Evolutionary conservation across 2,329 filamentous ascomycete species (phyloP), one percentile per base, ranked within the genome.

Genomic region (Alternaria metachromatica): DNA sequence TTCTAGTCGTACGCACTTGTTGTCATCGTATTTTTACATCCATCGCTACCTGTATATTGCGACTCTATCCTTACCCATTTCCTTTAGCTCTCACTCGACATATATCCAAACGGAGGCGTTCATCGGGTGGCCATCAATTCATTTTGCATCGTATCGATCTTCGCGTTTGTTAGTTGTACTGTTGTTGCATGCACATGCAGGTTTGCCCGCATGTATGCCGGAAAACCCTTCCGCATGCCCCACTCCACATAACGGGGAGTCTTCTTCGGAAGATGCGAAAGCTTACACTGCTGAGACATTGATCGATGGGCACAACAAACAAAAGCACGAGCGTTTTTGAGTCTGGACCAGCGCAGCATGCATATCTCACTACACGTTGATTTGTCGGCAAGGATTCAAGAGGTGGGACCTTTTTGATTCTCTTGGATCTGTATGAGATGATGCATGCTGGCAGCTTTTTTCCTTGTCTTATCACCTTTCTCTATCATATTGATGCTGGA

Each of bases 1-100:
- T 99, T 99, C 75, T 98, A 88, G 64, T 62, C 53, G 50, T 43
- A 15, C 45, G 55, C 33, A 51, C 54, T 21, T 15, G 28, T 26
- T 60, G 20, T 13, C 21, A 4, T 44, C 12, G 4, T 44, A 20
- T 46, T 6, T 63, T 51, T 55, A 46, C 61, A 58, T 60, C 46
- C 21, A 57, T 62, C 46, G 55, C 63, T 68, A 68, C 48, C 58
- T 70, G 67, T 70, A 70, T 49, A 70, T 70, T 58, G 65, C 67
- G 43, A 63, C 67, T 55, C 44, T 56, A 48, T 58, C 58, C 55
- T 33, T 18, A 30, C 60, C 51, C 37, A 43, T 53, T 57, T 58
- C 21, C 26, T 59, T 54, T 37, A 57, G 15, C 49, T 55, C 26
- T 46, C 15, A 55, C 15, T 63, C 45, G 48, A 59, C 46, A 63